Evolutionary conservation across 768 basidiomycete genomes (phyloP).

Genomic region (Russula virescens): DNA sequence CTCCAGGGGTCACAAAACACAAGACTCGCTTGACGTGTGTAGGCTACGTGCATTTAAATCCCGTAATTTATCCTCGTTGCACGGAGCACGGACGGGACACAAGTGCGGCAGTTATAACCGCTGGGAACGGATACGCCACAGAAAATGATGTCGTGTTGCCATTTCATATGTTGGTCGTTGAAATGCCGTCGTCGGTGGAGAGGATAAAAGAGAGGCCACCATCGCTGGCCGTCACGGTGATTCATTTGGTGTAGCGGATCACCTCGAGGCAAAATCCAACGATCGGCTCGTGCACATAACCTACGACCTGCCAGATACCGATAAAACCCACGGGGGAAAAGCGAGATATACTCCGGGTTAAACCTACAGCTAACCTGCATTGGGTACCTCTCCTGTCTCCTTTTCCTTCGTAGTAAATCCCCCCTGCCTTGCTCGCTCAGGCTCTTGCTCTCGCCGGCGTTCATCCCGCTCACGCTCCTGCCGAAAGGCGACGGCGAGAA

Average conservation of each 20-base stretch:
- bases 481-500: slow-evolving; percentile 23
- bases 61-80: slow-evolving; percentile 17
- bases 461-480: slow-evolving; percentile 24
- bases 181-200: neutral
- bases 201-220: neutral
- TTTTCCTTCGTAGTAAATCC: slow-evolving; percentile 8
- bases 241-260: slow-evolving; percentile 4
- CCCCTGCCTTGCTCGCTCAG: slow-evolving; percentile 7
- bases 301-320: slow-evolving; percentile 15
- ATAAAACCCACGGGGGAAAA: slow-evolving; percentile 4
- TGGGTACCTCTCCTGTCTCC: slow-evolving; percentile 14
- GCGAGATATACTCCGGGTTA: slow-evolving; percentile 4
- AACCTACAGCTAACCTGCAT: slow-evolving; percentile 13
- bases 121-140: neutral
- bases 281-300: neutral
- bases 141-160: neutral
- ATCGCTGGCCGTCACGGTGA: neutral
- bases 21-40: slow-evolving; percentile 18
- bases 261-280: slow-evolving; percentile 14
- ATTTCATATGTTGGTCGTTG: slow-evolving; percentile 1
- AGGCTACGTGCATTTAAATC: slow-evolving; percentile 12
- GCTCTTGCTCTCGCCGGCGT: slow-evolving; percentile 17
- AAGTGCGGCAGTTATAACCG: neutral
- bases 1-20: slow-evolving; percentile 6
- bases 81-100: slow-evolving; percentile 1